Percentiles rank a stretch among this genome's conserved stretches.
phyloP scores from a whole-genome alignment of 1,284 basidiomycete genomes.

The Boletus albobrunnescens region DNA sequence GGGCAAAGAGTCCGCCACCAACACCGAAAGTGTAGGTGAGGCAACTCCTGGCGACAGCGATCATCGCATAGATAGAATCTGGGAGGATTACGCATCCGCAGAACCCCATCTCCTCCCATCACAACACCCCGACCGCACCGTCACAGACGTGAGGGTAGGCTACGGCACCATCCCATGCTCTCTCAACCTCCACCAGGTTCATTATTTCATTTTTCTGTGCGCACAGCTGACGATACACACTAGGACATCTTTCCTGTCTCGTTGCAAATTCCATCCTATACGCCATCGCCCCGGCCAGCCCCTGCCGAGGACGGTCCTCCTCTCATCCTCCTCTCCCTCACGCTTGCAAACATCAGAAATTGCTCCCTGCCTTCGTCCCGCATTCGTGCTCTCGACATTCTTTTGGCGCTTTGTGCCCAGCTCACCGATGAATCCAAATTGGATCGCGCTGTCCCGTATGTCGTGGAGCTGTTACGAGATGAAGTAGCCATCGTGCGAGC shows the following conservation, averaged over 20 bases:
- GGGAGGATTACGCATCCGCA: slow-evolving; percentile 78
- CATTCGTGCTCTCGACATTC: slow-evolving; percentile 80
- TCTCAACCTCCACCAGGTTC: slow-evolving; percentile 61
- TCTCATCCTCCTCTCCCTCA: slow-evolving; percentile 75
- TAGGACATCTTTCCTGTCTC: slow-evolving; percentile 78
- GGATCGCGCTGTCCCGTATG: slow-evolving; percentile 90
- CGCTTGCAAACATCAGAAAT: slow-evolving; percentile 89
- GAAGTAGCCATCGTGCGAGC: slow-evolving; percentile 78
- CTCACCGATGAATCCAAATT: slow-evolving; percentile 94
- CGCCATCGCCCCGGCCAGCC: slow-evolving; percentile 45
- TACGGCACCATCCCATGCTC: slow-evolving; percentile 38
- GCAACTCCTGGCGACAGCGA: slow-evolving; percentile 75
- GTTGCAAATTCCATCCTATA: slow-evolving; percentile 68
- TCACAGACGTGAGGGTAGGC: slow-evolving; percentile 54
- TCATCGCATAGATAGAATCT: slow-evolving; percentile 69
- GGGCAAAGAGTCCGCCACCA: slow-evolving; percentile 26
- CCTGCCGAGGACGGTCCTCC: slow-evolving; percentile 81
- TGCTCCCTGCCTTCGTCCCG: slow-evolving; percentile 86
- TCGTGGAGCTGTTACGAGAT: slow-evolving; percentile 86
- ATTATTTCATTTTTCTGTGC: slow-evolving; percentile 3
- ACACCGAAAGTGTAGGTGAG: slow-evolving; percentile 34
- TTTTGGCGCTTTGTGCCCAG: slow-evolving; percentile 78
- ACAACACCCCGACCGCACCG: slow-evolving; percentile 38
- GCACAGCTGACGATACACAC: slow-evolving; percentile 6
- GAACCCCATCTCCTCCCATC: slow-evolving; percentile 64